phyloP scores from a whole-genome alignment of 2,329 filamentous ascomycete species.

The Phialophora chinensis region DNA sequence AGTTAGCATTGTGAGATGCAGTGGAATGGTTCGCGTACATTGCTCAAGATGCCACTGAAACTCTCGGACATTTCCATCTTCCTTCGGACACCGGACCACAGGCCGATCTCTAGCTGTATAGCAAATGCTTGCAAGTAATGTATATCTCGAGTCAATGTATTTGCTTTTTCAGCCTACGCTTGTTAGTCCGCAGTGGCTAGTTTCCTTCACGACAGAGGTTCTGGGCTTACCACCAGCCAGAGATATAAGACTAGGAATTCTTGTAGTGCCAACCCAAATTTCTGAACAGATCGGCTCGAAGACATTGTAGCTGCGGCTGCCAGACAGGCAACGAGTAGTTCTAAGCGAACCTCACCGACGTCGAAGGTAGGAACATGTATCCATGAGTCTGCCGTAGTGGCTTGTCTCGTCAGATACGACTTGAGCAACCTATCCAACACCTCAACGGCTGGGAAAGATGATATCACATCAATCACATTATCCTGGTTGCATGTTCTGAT shows the following conservation, averaged over 20 bases:
- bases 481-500: conserved; percentile 6
- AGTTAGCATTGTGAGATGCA: background rate
- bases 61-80: conserved; percentile 18
- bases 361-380: conserved; percentile 17
- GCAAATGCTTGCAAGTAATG: conserved; percentile 12
- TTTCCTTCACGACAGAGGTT: background rate
- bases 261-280: conserved; percentile 13
- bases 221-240: conserved; percentile 9
- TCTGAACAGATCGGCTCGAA: conserved; percentile 10
- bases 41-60: conserved; percentile 8
- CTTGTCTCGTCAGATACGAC: background rate
- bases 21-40: background rate
- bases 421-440: conserved; percentile 14
- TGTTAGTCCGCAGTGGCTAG: background rate
- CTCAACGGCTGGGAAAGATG: conserved; percentile 6
- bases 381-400: conserved; percentile 9
- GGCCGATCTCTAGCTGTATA: conserved; percentile 12
- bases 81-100: conserved; percentile 10
- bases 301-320: conserved; percentile 1
- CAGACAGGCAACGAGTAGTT: conserved; percentile 4
- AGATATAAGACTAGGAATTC: conserved; percentile 12
- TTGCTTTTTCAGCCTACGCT: conserved; percentile 10
- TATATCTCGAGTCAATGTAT: conserved; percentile 8
- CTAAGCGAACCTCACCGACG: background rate
- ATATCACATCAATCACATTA: conserved; percentile 11